A percentile compares a stretch with the other conserved stretches of the same genome.
Conservation (phyloP, 2,329 filamentous ascomycete species). For the Aureobasidium sp. region DNA sequence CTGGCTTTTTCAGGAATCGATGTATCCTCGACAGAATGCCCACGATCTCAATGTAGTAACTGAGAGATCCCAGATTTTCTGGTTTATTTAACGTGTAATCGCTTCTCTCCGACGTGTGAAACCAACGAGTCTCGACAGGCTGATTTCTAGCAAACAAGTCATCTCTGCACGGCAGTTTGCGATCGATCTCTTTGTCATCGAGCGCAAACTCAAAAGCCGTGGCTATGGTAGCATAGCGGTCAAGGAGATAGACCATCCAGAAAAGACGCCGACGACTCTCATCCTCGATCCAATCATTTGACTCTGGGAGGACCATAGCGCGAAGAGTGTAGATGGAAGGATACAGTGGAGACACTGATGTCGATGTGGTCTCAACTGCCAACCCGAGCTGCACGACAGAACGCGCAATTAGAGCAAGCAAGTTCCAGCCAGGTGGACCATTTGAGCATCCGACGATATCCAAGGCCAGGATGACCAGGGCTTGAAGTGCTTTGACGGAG, state of each 20-base stretch:
- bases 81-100: conserved; percentile 52
- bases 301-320: conserved; percentile 75
- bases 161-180: conserved; percentile 77
- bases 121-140: conserved; percentile 77
- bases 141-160: conserved; percentile 79
- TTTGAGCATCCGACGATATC: conserved; percentile 82
- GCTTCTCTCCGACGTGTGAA: conserved; percentile 41
- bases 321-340: conserved; percentile 83
- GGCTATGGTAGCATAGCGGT: conserved; percentile 81
- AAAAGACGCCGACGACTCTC: conserved; percentile 78
- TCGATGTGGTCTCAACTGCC: conserved; percentile 72
- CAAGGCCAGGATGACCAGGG: conserved; percentile 75
- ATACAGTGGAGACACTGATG: conserved; percentile 67
- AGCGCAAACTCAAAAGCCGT: conserved; percentile 89
- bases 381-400: conserved; percentile 83
- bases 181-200: conserved; percentile 82
- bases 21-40: conserved; percentile 83
- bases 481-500: conserved; percentile 79
- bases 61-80: conserved; percentile 79
- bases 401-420: conserved; percentile 79
- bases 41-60: conserved; percentile 83
- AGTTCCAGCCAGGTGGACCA: conserved; percentile 85
- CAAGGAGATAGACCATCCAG: conserved; percentile 89
- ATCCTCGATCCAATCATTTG: conserved; percentile 80
- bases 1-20: conserved; percentile 77